Conservation (phyloP, 2,329 filamentous ascomycete species). For the Curvularia lunata region DNA sequence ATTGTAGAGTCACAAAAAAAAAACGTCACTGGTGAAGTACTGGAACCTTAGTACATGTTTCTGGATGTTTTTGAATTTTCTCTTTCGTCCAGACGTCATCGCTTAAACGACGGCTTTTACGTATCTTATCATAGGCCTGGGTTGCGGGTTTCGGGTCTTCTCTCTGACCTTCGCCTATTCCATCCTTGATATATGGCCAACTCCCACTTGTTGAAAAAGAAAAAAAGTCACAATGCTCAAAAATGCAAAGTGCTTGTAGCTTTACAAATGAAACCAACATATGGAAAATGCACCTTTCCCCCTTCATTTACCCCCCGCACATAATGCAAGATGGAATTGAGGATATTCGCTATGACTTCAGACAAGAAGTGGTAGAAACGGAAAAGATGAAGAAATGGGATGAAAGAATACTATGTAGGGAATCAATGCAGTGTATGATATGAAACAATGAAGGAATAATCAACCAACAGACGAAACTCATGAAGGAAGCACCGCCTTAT, state of each 20-base stretch:
- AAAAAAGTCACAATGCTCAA: background rate
- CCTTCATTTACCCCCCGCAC: background rate
- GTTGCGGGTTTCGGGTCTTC: background rate
- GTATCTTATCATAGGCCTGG: background rate
- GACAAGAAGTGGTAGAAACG: background rate
- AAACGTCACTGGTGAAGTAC: background rate
- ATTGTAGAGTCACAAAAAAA: no score
- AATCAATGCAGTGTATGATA: background rate
- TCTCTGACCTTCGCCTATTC: background rate
- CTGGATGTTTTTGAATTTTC: background rate
- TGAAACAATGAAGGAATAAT: background rate
- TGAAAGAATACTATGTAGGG: background rate
- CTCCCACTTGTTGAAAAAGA: background rate
- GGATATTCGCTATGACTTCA: background rate
- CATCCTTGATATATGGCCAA: background rate
- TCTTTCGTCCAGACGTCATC: background rate
- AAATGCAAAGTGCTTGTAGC: background rate
- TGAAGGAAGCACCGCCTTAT: slow-evolving; percentile 33
- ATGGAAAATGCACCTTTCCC: background rate
- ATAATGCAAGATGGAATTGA: background rate
- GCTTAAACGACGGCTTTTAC: background rate
- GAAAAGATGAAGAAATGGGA: background rate
- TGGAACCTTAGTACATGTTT: background rate
- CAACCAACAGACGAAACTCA: slow-evolving; percentile 14
- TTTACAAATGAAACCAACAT: background rate